Evolutionary conservation across 2,329 filamentous ascomycete genomes (phyloP).

Genomic region (Nemania bipapillata): DNA sequence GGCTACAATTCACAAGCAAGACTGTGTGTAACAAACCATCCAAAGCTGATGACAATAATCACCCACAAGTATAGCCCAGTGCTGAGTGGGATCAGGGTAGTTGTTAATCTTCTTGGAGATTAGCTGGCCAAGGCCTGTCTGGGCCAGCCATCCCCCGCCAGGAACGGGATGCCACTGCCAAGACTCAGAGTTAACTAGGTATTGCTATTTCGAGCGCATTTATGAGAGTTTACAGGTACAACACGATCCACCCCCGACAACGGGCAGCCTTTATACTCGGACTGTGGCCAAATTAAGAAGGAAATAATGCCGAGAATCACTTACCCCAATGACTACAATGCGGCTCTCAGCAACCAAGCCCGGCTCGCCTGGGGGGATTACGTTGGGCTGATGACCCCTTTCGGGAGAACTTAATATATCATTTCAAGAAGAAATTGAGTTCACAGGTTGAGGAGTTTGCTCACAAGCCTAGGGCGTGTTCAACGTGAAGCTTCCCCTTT

Average conservation of each 20-base stretch:
- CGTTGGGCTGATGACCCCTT: slow-evolving; percentile 38
- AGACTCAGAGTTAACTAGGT: background rate
- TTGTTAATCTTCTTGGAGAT: slow-evolving; percentile 37
- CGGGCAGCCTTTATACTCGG: background rate
- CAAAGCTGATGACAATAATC: slow-evolving; percentile 42
- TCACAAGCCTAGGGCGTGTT: slow-evolving; percentile 41
- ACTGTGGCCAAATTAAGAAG: background rate
- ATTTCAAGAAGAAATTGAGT: background rate
- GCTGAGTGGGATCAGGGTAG: slow-evolving; percentile 40
- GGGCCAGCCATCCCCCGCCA: slow-evolving; percentile 34
- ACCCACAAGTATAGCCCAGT: slow-evolving; percentile 40
- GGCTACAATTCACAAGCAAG: background rate
- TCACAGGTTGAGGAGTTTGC: slow-evolving; percentile 3
- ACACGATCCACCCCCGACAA: background rate
- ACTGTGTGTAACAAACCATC: slow-evolving; percentile 34
- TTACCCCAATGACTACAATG: slow-evolving; percentile 32
- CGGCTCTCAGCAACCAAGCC: slow-evolving; percentile 28
- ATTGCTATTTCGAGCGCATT: background rate
- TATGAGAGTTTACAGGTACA: background rate
- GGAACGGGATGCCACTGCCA: slow-evolving; percentile 39
- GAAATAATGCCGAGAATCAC: background rate
- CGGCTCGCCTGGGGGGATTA: slow-evolving; percentile 35
- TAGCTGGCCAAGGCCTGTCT: slow-evolving; percentile 37
- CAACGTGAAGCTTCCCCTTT: slow-evolving; percentile 37
- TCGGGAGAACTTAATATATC: slow-evolving; percentile 21